These are phyloP conservation scores for Solanum paucissectum DNA, from an alignment of 257 asterid species.

Conservation along the genomic window DNA sequence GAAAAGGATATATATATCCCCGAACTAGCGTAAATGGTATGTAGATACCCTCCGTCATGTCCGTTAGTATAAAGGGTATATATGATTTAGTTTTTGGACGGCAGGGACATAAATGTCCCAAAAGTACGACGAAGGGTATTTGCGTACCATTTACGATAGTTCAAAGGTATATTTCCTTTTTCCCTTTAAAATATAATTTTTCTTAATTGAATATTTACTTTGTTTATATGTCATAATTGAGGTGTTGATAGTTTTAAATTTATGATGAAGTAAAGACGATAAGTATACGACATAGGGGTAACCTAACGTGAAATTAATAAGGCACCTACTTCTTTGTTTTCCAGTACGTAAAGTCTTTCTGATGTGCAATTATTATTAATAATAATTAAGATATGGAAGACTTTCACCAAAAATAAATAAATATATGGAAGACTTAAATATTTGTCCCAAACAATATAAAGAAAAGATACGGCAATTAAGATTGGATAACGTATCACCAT, in stretches of 20 bases:
- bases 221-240: background rate
- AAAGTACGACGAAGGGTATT: fast-evolving
- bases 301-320: background rate
- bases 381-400: background rate
- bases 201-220: no score
- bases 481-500: background rate
- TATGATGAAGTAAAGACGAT: background rate
- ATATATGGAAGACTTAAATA: background rate
- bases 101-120: background rate
- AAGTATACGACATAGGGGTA: background rate
- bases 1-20: no score
- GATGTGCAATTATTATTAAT: no score
- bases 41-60: fast-evolving
- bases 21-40: no score
- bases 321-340: background rate
- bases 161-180: no score
- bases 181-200: no score
- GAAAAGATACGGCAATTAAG: background rate
- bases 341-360: background rate
- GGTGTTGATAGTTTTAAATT: background rate
- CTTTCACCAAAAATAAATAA: no score
- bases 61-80: no score
- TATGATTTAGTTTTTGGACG: background rate
- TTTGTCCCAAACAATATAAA: background rate
- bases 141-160: background rate